Percentiles rank a stretch among this genome's conserved stretches.
Evolutionary conservation across 225 moss, liverwort and hornwort genomes (phyloP).

Genomic region (Ulota crispa): DNA sequence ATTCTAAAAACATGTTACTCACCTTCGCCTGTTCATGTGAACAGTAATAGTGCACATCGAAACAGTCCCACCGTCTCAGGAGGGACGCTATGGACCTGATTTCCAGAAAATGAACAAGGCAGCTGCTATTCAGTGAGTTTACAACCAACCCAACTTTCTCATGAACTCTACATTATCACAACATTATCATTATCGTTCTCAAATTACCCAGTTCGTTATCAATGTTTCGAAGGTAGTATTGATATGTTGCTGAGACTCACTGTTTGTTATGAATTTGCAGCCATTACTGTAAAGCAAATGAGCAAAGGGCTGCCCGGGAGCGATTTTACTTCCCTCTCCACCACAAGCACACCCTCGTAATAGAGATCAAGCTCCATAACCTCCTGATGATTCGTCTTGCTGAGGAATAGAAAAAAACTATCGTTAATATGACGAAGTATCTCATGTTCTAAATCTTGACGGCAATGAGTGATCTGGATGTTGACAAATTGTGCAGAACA

Average conservation of each 20-base stretch:
- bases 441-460: neutral
- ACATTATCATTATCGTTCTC: neutral
- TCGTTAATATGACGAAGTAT: neutral
- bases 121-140: slow-evolving; percentile 55
- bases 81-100: slow-evolving; percentile 55
- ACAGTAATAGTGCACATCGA: slow-evolving; percentile 61
- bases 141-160: neutral
- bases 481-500: slow-evolving; percentile 40
- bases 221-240: neutral
- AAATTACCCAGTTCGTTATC: neutral
- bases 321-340: slow-evolving; percentile 41
- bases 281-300: slow-evolving; percentile 54
- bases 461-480: slow-evolving; percentile 4
- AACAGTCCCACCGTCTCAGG: slow-evolving; percentile 26
- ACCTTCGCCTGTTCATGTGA: slow-evolving; percentile 5
- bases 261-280: slow-evolving; percentile 33
- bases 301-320: slow-evolving; percentile 57
- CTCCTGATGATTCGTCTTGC: neutral
- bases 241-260: neutral
- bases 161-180: neutral
- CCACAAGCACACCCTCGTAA: slow-evolving; percentile 51
- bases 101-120: slow-evolving; percentile 69
- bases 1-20: neutral
- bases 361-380: neutral
- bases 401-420: slow-evolving; percentile 5